Conservation (phyloP, 306 rosid species). For the Luffa acutangula region DNA sequence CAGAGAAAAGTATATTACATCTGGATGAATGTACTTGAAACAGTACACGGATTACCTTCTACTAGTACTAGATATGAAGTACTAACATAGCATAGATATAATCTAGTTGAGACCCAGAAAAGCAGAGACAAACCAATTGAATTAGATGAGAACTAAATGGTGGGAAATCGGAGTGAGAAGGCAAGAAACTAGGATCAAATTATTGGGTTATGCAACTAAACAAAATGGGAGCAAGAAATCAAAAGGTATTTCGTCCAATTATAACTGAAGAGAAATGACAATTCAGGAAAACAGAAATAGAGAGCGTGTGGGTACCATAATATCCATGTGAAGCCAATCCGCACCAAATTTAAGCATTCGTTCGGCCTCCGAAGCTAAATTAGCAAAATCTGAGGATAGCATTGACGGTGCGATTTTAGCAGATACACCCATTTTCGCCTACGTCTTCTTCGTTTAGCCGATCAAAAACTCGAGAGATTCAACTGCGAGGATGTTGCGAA, state of each 20-base stretch:
- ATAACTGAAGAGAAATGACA: background rate
- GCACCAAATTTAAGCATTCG: conserved; percentile 75
- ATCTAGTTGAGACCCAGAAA: background rate
- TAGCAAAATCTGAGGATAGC: conserved; percentile 91
- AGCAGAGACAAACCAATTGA: background rate
- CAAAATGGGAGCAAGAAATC: background rate
- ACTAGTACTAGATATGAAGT: background rate
- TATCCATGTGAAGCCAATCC: conserved; percentile 99
- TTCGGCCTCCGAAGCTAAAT: conserved; percentile 83
- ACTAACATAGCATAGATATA: background rate
- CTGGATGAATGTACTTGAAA: background rate
- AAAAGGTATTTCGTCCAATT: background rate
- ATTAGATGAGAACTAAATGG: background rate
- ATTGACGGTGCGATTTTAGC: conserved; percentile 97
- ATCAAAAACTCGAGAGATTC: background rate
- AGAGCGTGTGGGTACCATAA: conserved; percentile 45
- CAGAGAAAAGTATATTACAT: background rate
- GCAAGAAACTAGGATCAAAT: background rate
- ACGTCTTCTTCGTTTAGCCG: background rate
- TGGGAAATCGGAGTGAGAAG: background rate
- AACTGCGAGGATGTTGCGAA: background rate
- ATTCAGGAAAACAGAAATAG: background rate
- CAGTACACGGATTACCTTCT: background rate
- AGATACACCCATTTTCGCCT: conserved; percentile 30
- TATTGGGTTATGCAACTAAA: background rate